Evolutionary conservation across 345 rosid species (phyloP).

Genomic region (Carallia pectinifolia): DNA sequence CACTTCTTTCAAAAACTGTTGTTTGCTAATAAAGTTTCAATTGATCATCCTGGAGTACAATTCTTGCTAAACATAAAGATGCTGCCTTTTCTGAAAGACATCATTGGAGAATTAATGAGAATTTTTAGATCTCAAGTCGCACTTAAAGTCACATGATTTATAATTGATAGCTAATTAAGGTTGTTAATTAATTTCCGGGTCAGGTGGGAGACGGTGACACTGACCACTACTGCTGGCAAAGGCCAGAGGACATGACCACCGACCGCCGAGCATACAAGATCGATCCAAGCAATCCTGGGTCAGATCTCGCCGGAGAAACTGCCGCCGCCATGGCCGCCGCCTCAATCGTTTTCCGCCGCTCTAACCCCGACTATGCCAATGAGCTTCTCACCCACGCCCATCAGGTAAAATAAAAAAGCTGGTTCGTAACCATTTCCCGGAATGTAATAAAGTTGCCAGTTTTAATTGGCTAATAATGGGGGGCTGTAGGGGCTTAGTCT

Average conservation of each 20-base stretch:
- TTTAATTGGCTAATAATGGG: background rate
- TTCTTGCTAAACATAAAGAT: background rate
- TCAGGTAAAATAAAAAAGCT: constrained; percentile 45
- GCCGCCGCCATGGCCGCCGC: constrained; percentile 99
- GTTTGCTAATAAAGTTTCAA: background rate
- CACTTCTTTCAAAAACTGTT: background rate
- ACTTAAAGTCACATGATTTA: background rate
- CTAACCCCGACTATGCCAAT: constrained; percentile 65
- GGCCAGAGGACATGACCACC: constrained; percentile 99
- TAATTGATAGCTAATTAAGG: background rate
- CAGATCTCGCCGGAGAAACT: constrained; percentile 97
- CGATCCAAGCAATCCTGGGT: constrained; percentile 92
- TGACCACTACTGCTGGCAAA: constrained; percentile 99
- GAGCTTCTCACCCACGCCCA: constrained; percentile 79
- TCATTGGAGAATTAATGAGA: background rate
- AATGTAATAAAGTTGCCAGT: background rate
- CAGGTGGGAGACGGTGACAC: constrained; percentile 98
- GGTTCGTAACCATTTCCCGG: too few relatives aligned
- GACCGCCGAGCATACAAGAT: constrained; percentile 87
- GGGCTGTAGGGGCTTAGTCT: background rate
- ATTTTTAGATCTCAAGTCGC: background rate
- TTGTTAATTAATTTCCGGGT: constrained; percentile 4
- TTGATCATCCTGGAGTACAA: background rate
- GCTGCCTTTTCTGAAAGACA: background rate
- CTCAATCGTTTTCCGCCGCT: constrained; percentile 78